A percentile compares a stretch with the other conserved stretches of the same genome.
Evolutionary conservation across 164 flowering plant species (phyloP).

Genomic region (Brasenia schreberi): DNA sequence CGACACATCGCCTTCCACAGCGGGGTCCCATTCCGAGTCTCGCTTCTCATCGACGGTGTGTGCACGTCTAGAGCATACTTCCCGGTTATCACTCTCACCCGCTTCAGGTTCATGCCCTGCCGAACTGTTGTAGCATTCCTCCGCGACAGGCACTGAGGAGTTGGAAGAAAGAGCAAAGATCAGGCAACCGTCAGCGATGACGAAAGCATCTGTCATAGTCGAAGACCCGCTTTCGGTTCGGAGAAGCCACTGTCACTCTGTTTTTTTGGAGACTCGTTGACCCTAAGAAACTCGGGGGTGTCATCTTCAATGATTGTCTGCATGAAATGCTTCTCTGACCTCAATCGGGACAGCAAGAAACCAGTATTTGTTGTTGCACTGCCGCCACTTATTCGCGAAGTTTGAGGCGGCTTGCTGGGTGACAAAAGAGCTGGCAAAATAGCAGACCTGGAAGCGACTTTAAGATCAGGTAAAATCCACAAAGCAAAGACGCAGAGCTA

Average conservation of each 20-base stretch:
- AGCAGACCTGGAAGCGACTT: slow-evolving; percentile 15
- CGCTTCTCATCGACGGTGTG: too few relatives aligned
- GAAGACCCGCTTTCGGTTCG: slow-evolving; percentile 88
- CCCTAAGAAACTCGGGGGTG: slow-evolving; percentile 56
- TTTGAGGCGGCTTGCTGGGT: slow-evolving; percentile 21
- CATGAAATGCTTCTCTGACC: slow-evolving; percentile 34
- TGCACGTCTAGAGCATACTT: too few relatives aligned
- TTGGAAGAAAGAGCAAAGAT: too few relatives aligned
- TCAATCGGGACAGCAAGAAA: slow-evolving; percentile 22
- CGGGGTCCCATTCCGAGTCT: too few relatives aligned
- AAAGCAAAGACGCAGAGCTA: background rate
- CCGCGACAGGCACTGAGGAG: too few relatives aligned
- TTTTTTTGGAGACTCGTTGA: slow-evolving; percentile 30
- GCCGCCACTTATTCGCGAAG: slow-evolving; percentile 17
- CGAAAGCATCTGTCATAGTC: too few relatives aligned
- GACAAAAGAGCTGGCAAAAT: slow-evolving; percentile 41
- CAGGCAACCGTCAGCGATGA: too few relatives aligned
- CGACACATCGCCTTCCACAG: too few relatives aligned
- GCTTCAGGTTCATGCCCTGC: too few relatives aligned
- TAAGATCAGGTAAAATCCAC: background rate
- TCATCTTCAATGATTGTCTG: slow-evolving; percentile 35
- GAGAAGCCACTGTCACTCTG: slow-evolving; percentile 55
- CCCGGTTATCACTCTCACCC: too few relatives aligned
- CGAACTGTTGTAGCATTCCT: too few relatives aligned
- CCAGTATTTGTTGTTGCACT: slow-evolving; percentile 22